Evolutionary conservation across 306 rosid genomes (phyloP).

Genomic region (Cucurbita maxima): DNA sequence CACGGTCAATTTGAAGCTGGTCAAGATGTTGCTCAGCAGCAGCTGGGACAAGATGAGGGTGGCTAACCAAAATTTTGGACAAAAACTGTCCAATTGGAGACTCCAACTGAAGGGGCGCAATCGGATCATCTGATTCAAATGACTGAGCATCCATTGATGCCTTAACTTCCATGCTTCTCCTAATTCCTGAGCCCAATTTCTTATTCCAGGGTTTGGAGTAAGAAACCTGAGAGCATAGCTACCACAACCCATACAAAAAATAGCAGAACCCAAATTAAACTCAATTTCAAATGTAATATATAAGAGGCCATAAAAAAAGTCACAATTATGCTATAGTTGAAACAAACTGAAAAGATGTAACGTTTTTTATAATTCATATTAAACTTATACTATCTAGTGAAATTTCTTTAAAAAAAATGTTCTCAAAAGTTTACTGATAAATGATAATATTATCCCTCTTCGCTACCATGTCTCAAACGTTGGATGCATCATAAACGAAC

Average conservation of each 20-base stretch:
- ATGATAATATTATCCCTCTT: neutral
- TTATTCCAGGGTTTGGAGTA: slow-evolving; percentile 26
- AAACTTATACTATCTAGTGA: neutral
- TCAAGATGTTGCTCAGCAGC: slow-evolving; percentile 88
- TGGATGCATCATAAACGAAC: neutral
- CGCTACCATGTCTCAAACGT: neutral
- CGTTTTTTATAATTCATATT: neutral
- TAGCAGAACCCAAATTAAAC: neutral
- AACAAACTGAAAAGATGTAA: neutral
- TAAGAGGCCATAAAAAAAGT: neutral
- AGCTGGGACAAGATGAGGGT: slow-evolving; percentile 93
- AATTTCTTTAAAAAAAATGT: neutral
- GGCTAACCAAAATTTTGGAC: slow-evolving; percentile 59
- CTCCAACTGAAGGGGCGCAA: slow-evolving; percentile 83
- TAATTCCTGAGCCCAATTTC: slow-evolving; percentile 22
- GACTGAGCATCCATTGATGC: slow-evolving; percentile 34
- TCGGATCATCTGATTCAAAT: slow-evolving; percentile 23
- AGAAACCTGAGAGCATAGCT: slow-evolving; percentile 26
- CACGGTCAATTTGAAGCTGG: slow-evolving; percentile 80
- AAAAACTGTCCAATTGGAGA: slow-evolving; percentile 88
- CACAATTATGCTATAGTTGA: no score
- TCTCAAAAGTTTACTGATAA: neutral
- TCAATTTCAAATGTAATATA: neutral
- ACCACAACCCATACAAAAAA: slow-evolving; percentile 3
- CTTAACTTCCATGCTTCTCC: slow-evolving; percentile 34